Evolutionary conservation across 2,329 filamentous ascomycete species (phyloP), one percentile per base, ranked within the genome.

Genomic region (Pseudopyricularia javanii): DNA sequence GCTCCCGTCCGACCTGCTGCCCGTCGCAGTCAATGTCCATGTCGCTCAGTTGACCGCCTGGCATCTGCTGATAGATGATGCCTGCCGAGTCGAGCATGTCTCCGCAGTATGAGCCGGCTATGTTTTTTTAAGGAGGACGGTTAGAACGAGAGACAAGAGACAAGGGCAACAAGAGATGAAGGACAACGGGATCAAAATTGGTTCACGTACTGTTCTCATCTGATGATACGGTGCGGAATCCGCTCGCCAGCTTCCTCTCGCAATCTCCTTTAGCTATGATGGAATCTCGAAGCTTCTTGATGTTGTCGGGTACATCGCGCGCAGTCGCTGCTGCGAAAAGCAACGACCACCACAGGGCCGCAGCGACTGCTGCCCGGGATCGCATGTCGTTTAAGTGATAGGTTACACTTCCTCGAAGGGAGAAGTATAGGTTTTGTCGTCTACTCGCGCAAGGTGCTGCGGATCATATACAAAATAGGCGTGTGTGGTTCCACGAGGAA

Each of bases 21-120:
- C 78, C 78, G 55, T 82, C 77, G 57, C 78, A 82, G 64, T 82
- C 78, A 45, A 81, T 68, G 54, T 81, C 78, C 71, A 81, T 78
- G 60, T 80, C 74, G 7, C 69, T 71, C 48, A 79, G 66, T 24
- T 69, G 62, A 3, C 66, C 65, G 9, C 62, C 59, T 1, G 60
- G 62, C 7, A 71, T 72, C 47, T 70, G 67, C 45, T 78, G 60
- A 61, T 71, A 78, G 54, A 79, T 65, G 20, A 70, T 62, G 34
- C 64, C 64, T 17, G 57, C 52, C 20, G 63, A 56, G 11, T 54
- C 14, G 3, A 67, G 57, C 53, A 69, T 66, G 58, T 75, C 72
- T 24, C 68, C 70, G 58, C 72, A 75, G 62, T 75, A 75, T 9
- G 62, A 61, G 52, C 58, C 64, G 9, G 56, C 60, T 63, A 49